These are phyloP conservation scores for Stevia rebaudiana DNA, from an alignment of 140 eudicot genomes.

Conservation along the genomic window DNA sequence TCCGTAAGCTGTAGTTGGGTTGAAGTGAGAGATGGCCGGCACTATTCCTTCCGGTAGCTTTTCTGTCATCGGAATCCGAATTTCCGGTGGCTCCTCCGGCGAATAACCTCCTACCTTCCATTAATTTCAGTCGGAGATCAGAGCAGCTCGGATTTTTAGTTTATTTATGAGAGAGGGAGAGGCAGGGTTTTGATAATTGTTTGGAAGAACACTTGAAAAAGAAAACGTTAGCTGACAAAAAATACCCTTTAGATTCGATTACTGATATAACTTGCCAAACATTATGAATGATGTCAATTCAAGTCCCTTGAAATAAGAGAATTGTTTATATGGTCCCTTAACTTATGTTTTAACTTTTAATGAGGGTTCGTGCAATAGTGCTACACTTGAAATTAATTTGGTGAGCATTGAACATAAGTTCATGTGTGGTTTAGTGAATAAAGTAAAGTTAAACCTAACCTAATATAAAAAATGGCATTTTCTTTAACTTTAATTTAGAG, in stretches of 20 bases:
- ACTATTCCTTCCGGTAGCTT: constrained; percentile 1
- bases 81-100: constrained; percentile 32
- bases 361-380: no score
- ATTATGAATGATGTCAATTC: background rate
- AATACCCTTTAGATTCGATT: constrained; percentile 8
- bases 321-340: background rate
- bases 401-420: no score
- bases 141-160: constrained; percentile 16
- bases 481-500: no score
- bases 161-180: constrained; percentile 28
- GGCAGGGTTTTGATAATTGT: constrained; percentile 30
- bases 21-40: constrained; percentile 31
- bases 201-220: constrained; percentile 13
- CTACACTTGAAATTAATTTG: no score
- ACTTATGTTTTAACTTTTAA: constrained; percentile 1
- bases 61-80: constrained; percentile 30
- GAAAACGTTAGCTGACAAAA: background rate
- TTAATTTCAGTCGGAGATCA: constrained; percentile 21
- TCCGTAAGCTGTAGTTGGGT: constrained; percentile 40
- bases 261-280: background rate
- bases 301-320: background rate
- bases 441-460: no score
- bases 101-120: constrained; percentile 23
- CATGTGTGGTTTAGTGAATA: no score
- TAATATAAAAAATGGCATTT: no score